Base-by-base conservation (phyloP, 2,329 filamentous ascomycete species). In the Monosporascus ibericus region DNA sequence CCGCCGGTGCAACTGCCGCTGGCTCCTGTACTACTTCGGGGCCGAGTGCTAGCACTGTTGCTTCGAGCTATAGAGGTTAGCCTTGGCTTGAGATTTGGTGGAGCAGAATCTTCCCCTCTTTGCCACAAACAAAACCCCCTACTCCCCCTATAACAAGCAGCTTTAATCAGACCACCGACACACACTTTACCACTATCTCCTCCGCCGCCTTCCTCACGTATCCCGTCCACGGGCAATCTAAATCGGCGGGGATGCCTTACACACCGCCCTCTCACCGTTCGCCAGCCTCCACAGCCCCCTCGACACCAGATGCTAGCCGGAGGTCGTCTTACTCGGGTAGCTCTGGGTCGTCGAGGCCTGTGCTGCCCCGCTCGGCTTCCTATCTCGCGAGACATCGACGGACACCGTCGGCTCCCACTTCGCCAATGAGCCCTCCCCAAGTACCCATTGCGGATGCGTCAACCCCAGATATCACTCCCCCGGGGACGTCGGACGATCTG, bases 201-300 rank as follows among this genome's bases (percentile, higher is more conserved):
- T 30, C 24, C 7, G 14, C 24, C 48, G 54, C 55, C 52, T 49
- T 59, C 44, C 48, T 54, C 53, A 61, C 61, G 55, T 56, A 56
- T 58, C 52, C 63, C 56, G 60, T 51, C 44, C 49, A 52, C 49
- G 58, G 63, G 67, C 61, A 60, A 57, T 54, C 63, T 58, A 60
- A 59, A 64, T 60, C 60, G 51, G 63, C 69, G 69, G 75, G 80
- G 75, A 94, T 94, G 89, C 89, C 89, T 83, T 94, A 94, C 77
- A 94, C 89, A 71, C 88, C 89, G 55, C 89, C 89, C 58, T 82
- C 85, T 63, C 81, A 82, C 66, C 75, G 78, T 66, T 85, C 83
- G 55, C 82, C 83, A 65, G 75, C 82, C 61, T 76, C 79, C 56
- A 84, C 83, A 63, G 74, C 75, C 54, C 73, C 79, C 49, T 65